These are phyloP conservation scores for Rhodotorula sp. DNA, from an alignment of 1,284 basidiomycete genomes.

Conservation along the genomic window DNA sequence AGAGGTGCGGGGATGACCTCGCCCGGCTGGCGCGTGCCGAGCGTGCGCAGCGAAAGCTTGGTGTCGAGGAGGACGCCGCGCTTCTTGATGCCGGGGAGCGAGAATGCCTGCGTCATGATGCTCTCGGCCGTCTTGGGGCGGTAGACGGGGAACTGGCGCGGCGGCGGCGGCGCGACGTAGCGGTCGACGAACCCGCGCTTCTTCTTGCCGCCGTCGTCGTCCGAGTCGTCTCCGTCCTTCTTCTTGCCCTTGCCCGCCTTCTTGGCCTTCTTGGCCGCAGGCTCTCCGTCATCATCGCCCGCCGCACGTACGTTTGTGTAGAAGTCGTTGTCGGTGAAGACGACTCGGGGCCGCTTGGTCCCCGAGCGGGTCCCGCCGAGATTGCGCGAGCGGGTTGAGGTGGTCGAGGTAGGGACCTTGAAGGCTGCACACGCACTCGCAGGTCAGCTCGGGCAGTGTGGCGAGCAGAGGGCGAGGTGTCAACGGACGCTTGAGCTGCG, in stretches of 20 bases:
- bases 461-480: not conserved
- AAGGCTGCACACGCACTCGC: slow-evolving; percentile 19
- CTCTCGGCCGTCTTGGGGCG: slow-evolving; percentile 75
- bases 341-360: slow-evolving; percentile 30
- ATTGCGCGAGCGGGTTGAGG: not conserved
- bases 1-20: slow-evolving; percentile 86
- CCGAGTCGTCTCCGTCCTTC: slow-evolving; percentile 54
- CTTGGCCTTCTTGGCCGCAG: slow-evolving; percentile 22
- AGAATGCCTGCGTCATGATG: slow-evolving; percentile 63
- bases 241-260: slow-evolving; percentile 58
- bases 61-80: slow-evolving; percentile 69
- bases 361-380: slow-evolving; percentile 13
- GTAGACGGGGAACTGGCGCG: slow-evolving; percentile 70
- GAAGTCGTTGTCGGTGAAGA: slow-evolving; percentile 42
- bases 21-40: slow-evolving; percentile 81
- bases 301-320: slow-evolving; percentile 18
- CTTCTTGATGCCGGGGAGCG: slow-evolving; percentile 82
- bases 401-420: slow-evolving; percentile 30
- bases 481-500: slow-evolving; percentile 35
- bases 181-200: slow-evolving; percentile 53
- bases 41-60: slow-evolving; percentile 68
- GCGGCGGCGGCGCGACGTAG: slow-evolving; percentile 35
- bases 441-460: not conserved
- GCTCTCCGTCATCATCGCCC: not conserved
- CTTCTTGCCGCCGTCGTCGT: slow-evolving; percentile 52